Conservation (phyloP, 2,329 filamentous ascomycete genomes). For the Cylindrodendrum hubeiense region DNA sequence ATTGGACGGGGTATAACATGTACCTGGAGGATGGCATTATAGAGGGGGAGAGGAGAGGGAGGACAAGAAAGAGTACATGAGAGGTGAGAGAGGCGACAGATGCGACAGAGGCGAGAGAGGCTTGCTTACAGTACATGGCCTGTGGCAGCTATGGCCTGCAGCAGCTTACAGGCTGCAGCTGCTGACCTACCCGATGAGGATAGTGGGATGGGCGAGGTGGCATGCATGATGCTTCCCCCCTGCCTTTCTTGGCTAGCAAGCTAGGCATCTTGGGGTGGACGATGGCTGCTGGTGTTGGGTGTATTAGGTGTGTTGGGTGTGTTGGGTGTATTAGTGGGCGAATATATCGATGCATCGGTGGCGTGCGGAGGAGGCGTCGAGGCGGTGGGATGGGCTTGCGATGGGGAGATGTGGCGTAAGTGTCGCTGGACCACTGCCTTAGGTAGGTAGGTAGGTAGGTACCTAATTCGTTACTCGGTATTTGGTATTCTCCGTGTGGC, state of each 20-base stretch:
- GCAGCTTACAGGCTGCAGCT: not conserved
- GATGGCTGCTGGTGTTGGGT: not conserved
- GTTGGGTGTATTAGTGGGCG: too few species aligned
- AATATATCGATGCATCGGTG: conserved; percentile 17
- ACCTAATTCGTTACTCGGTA: too few species aligned
- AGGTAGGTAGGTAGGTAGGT: too few species aligned
- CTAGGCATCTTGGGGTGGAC: not conserved
- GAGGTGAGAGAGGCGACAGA: too few species aligned
- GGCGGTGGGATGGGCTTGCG: conserved; percentile 2
- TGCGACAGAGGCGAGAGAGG: too few species aligned
- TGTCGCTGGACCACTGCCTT: not conserved
- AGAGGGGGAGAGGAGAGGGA: not conserved
- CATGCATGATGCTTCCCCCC: not conserved
- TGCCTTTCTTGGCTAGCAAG: not conserved
- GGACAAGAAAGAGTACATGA: too few species aligned
- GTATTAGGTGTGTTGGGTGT: too few species aligned
- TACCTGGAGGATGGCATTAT: not conserved
- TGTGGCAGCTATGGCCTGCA: too few species aligned
- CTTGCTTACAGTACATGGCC: too few species aligned
- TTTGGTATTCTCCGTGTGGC: too few species aligned
- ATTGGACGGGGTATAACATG: not conserved
- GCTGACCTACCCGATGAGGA: not conserved
- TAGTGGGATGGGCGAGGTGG: not conserved
- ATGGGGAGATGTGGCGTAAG: conserved; percentile 2
- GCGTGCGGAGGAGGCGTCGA: conserved; percentile 2